phyloP scores from a whole-genome alignment of 441 rosid genomes.

The Populus hybrid region DNA sequence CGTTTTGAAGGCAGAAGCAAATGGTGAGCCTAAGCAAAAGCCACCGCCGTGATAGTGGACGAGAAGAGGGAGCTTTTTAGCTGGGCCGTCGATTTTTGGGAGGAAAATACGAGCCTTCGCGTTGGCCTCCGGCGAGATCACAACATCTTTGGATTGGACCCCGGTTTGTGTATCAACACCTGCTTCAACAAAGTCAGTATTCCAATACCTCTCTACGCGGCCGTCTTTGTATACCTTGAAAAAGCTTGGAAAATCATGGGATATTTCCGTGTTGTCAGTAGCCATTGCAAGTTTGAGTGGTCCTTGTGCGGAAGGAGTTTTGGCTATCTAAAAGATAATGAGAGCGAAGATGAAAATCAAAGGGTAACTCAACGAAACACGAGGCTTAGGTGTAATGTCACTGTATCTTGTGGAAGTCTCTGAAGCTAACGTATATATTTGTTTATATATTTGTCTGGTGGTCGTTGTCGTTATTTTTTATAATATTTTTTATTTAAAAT shows the following conservation, averaged over 20 bases:
- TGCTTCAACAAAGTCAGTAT: constrained; percentile 9
- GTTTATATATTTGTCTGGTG: too few species aligned
- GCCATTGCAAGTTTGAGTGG: not conserved
- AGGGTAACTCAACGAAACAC: too few species aligned
- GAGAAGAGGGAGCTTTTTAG: constrained; percentile 29
- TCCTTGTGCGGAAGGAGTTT: not conserved
- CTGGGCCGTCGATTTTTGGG: constrained; percentile 15
- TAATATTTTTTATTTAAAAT: too few species aligned
- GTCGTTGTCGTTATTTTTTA: too few species aligned
- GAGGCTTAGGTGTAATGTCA: too few species aligned
- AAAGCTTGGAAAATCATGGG: constrained; percentile 19
- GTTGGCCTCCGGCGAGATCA: constrained; percentile 21
- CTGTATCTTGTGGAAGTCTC: too few species aligned
- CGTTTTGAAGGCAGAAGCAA: not conserved
- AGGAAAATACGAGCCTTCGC: constrained; percentile 34
- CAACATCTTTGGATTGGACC: constrained; percentile 32
- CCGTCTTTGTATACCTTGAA: constrained; percentile 26
- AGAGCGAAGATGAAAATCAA: not conserved
- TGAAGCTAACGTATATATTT: too few species aligned
- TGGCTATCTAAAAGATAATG: not conserved
- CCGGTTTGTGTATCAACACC: constrained; percentile 31
- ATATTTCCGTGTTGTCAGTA: not conserved
- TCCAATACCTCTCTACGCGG: constrained; percentile 17
- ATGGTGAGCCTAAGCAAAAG: constrained; percentile 33
- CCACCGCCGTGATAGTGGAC: constrained; percentile 46